Evolutionary conservation across 768 basidiomycete genomes (phyloP), one percentile per base, ranked within the genome.

Genomic region (Pluteus cervinus): DNA sequence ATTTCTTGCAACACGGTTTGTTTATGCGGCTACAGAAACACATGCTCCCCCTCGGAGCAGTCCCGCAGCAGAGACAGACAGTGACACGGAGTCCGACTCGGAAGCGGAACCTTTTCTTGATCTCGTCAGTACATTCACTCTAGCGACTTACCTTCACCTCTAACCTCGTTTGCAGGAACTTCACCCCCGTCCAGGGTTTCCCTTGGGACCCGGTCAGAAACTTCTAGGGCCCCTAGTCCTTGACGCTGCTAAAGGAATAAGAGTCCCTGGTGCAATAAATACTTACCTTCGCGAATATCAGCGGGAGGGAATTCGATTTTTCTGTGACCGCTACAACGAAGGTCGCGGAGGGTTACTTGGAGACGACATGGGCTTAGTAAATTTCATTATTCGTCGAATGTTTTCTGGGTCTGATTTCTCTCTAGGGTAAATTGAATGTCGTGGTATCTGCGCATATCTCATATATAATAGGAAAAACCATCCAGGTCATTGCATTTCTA

Each of bases 351-450:
- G 84, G 0, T 55, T 97, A 8, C 69, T 98, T 4, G 94, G 94
- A 4, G 94, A 98, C 54, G 94, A 98, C 52, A 98, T 98, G 94
- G 94, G 90, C 46, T 65, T 83, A 44, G 79, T 81, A 49, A 49
- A 61, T 53, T 14, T 20, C 26, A 28, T 35, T 38, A 18, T 33
- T 36, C 7, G 24, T 17, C 26, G 21, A 28, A 34, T 25, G 24
- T 22, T 32, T 18, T 18, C 15, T 18, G n/a, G 15, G n/a, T 12
- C 7, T 42, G 28, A n/a, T 39, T 30, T 30, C 29, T n/a, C n/a
- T 33, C 11, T 37, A 60, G 54, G 58, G 57, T 56, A 39, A 43
- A 52, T 30, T 4, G 3, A 22, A 16, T 34, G 16, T 16, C 16
- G 15, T 20, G 15, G 2, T 14, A 9, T 14, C 26, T 28, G 20